A percentile compares a stretch with the other conserved stretches of the same genome.
Evolutionary conservation across 768 basidiomycete species (phyloP).

Genomic region (Gyrodon lividus): DNA sequence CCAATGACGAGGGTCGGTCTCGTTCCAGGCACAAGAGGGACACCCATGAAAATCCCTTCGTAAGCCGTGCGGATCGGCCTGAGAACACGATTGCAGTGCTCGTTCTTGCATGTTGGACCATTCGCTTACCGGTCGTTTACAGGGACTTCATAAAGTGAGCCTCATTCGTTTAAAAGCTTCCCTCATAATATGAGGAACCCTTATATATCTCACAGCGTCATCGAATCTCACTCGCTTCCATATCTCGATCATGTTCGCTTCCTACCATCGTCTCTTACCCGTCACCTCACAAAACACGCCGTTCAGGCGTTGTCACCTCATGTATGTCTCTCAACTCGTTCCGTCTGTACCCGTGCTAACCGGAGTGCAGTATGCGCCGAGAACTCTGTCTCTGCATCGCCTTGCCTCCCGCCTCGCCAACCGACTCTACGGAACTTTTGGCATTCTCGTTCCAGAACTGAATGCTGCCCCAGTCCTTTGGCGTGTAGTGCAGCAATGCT

Average conservation of each 20-base stretch:
- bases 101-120: slow-evolving; percentile 72
- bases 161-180: not conserved
- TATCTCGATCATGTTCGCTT: slow-evolving; percentile 71
- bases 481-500: slow-evolving; percentile 57
- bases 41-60: slow-evolving; percentile 13
- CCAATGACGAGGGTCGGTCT: slow-evolving; percentile 13
- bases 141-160: slow-evolving; percentile 72
- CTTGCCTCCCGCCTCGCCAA: slow-evolving; percentile 62
- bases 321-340: slow-evolving; percentile 38
- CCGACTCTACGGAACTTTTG: slow-evolving; percentile 50
- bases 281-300: slow-evolving; percentile 73
- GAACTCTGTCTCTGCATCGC: slow-evolving; percentile 53
- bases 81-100: slow-evolving; percentile 64
- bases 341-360: slow-evolving; percentile 12
- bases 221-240: slow-evolving; percentile 74
- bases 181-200: not conserved
- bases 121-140: slow-evolving; percentile 75
- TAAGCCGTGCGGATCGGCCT: slow-evolving; percentile 37
- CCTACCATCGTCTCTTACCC: slow-evolving; percentile 58
- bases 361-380: slow-evolving; percentile 60
- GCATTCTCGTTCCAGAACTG: slow-evolving; percentile 65
- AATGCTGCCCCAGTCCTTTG: slow-evolving; percentile 79
- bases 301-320: slow-evolving; percentile 65
- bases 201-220: slow-evolving; percentile 46
- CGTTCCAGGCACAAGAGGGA: slow-evolving; percentile 8